Conservation (phyloP, 768 basidiomycete genomes). For the Podaxis sp. region DNA sequence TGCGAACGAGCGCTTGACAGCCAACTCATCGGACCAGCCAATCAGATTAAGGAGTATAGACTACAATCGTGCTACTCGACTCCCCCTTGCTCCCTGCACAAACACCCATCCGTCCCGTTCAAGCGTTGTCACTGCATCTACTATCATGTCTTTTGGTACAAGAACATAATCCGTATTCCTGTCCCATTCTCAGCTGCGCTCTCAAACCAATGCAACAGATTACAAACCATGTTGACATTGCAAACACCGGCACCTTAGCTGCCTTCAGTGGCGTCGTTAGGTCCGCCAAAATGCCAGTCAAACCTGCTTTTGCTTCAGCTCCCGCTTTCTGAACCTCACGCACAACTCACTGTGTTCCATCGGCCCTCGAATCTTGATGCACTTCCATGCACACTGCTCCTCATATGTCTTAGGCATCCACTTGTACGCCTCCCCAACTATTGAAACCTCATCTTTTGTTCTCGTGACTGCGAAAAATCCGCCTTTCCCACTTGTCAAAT, state of each 20-base stretch:
- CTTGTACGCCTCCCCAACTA: conserved; percentile 47
- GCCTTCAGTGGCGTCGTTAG: conserved; percentile 54
- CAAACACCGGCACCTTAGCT: conserved; percentile 56
- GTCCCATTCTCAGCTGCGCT: neutral
- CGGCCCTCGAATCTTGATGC: conserved; percentile 63
- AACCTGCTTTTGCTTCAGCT: conserved; percentile 30
- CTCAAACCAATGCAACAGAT: neutral
- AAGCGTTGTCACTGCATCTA: conserved; percentile 42
- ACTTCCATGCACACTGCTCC: conserved; percentile 49
- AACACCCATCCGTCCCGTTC: conserved; percentile 55
- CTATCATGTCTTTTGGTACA: conserved; percentile 44
- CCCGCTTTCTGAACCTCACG: neutral
- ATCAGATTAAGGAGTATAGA: conserved; percentile 12
- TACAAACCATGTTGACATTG: conserved; percentile 60
- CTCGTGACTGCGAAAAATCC: conserved; percentile 56
- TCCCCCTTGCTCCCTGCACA: conserved; percentile 25
- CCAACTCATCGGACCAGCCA: conserved; percentile 2
- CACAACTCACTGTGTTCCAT: conserved; percentile 60
- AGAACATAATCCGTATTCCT: conserved; percentile 73
- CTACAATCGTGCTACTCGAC: conserved; percentile 23
- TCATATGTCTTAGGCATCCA: conserved; percentile 34
- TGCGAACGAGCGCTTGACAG: neutral
- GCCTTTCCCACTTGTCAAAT: conserved; percentile 25
- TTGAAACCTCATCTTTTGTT: conserved; percentile 60
- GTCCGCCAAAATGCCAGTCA: conserved; percentile 57